Evolutionary conservation across 805 yeast species (phyloP), one percentile per base, ranked within the genome.

Genomic region (Kodamaea neixiangensis): DNA sequence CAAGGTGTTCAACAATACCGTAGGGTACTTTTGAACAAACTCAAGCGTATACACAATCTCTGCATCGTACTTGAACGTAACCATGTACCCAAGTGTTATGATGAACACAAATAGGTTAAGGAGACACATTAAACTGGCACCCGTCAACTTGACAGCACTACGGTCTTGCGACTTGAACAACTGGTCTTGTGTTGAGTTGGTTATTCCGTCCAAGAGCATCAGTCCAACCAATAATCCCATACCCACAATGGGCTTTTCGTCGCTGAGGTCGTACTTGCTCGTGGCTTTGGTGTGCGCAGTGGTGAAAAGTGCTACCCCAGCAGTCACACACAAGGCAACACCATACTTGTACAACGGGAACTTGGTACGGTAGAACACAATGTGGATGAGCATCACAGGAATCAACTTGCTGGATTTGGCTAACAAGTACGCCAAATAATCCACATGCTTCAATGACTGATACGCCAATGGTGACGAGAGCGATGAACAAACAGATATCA

Each of bases 361-460:
- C 48, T 68, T 71, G 3, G 87, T 81, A 40, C 86, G 76, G 69
- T 91, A 93, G 10, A 89, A 59, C 13, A 83, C 58, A 51, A 85
- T 71, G 61, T 91, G 97, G 2, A 94, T 87, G 31, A 88, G 64
- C 86, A 94, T 84, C n/a, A 93, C 96, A 0, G 99, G 99, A 18
- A 94, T 82, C 66, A 94, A 77, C 62, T 94, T 94, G 66, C 98
- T 93, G 49, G 96, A 86, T 64, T 94, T 94, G 15, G 97, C 96
- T 54, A 94, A 77, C 55, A 93, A 78, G 59, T 82, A 86, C 0
- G 96, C 87, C 61, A 94, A 72, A 63, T 88, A 94, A 63, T 89
- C 97, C 29, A 94, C 93, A 65, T 93, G 89, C 46, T 80, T 76
- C 53, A 93, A 71, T 15, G 96, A 82, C 39, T 84, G 79, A 54